A percentile compares a stretch with the other conserved stretches of the same genome.
These are phyloP conservation scores for Fusarium setosum DNA, from an alignment of 2,329 filamentous ascomycete genomes.

Conservation along the genomic window DNA sequence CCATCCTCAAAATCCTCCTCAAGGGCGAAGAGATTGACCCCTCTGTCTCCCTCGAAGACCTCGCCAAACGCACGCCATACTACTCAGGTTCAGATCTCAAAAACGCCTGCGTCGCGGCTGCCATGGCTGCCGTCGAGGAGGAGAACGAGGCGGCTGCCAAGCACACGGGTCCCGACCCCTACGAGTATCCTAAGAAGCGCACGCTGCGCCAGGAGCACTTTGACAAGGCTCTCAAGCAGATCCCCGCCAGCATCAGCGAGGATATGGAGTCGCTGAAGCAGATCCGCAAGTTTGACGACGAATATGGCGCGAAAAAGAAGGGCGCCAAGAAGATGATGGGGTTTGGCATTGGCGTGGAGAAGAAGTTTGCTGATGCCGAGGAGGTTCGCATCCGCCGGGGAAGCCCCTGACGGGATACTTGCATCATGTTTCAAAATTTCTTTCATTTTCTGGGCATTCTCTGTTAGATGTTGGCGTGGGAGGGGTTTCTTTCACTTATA, in stretches of 20 bases:
- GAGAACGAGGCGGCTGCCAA: constrained; percentile 62
- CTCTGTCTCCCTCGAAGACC: constrained; percentile 68
- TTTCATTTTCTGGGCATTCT: not conserved
- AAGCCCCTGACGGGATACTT: constrained; percentile 19
- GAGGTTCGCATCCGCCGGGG: constrained; percentile 57
- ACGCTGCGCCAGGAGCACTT: constrained; percentile 77
- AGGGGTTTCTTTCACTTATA: constrained; percentile 22
- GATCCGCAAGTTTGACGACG: constrained; percentile 95
- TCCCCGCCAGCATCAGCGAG: constrained; percentile 91
- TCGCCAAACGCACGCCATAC: constrained; percentile 76
- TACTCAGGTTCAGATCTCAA: constrained; percentile 89
- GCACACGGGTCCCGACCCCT: constrained; percentile 54
- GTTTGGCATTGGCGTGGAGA: constrained; percentile 62
- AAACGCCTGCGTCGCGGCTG: constrained; percentile 83
- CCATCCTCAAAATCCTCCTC: constrained; percentile 79
- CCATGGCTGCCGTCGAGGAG: constrained; percentile 82
- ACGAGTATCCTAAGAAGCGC: constrained; percentile 71
- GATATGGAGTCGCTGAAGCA: constrained; percentile 89
- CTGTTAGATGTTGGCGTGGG: constrained; percentile 13
- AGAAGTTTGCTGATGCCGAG: constrained; percentile 50
- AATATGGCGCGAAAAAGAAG: constrained; percentile 85
- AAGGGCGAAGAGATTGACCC: constrained; percentile 72
- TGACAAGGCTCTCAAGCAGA: constrained; percentile 85
- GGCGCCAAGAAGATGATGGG: constrained; percentile 71
- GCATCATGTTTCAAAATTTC: not conserved